Percentiles rank a stretch among this genome's conserved stretches.
These are phyloP conservation scores for Jackrogersella multiformis DNA, from an alignment of 495 filamentous ascomycete species.

Conservation along the genomic window DNA sequence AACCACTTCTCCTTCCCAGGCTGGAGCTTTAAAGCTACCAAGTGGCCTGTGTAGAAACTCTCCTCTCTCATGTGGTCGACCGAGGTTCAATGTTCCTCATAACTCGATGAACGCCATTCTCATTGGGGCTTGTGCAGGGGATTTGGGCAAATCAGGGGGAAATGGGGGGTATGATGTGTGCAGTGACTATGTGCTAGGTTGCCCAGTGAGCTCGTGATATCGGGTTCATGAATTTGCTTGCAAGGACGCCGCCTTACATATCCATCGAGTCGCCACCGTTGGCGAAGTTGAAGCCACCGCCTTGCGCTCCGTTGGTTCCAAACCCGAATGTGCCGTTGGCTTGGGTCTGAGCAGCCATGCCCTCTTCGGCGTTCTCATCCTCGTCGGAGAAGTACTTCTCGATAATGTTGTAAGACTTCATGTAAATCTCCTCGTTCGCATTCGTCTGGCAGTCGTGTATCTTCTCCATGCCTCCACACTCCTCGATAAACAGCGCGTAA, in stretches of 20 bases:
- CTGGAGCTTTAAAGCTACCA: slow-evolving; percentile 66
- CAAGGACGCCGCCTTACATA: slow-evolving; percentile 71
- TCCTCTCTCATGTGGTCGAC: slow-evolving; percentile 43
- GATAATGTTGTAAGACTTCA: slow-evolving; percentile 99
- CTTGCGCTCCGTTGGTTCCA: slow-evolving; percentile 74
- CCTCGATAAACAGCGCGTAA: slow-evolving; percentile 98
- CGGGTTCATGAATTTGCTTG: slow-evolving; percentile 18
- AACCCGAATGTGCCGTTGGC: slow-evolving; percentile 84
- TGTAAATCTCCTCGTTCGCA: slow-evolving; percentile 99
- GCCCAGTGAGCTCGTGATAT: slow-evolving; percentile 35
- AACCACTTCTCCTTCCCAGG: slow-evolving; percentile 45
- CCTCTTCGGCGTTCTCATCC: slow-evolving; percentile 82
- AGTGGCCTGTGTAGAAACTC: slow-evolving; percentile 45
- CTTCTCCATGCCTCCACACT: slow-evolving; percentile 99
- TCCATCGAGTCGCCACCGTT: slow-evolving; percentile 97
- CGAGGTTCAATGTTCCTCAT: slow-evolving; percentile 45
- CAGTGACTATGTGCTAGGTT: slow-evolving; percentile 39
- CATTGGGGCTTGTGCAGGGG: slow-evolving; percentile 42
- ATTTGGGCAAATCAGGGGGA: slow-evolving; percentile 36
- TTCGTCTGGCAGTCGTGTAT: slow-evolving; percentile 99
- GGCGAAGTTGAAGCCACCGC: slow-evolving; percentile 90
- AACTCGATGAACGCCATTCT: slow-evolving; percentile 53
- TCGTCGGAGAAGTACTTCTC: slow-evolving; percentile 99
- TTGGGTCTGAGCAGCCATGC: slow-evolving; percentile 62
- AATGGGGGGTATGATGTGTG: slow-evolving; percentile 40